Conservation (phyloP, 140 eudicot genomes). For the Stevia rebaudiana region DNA sequence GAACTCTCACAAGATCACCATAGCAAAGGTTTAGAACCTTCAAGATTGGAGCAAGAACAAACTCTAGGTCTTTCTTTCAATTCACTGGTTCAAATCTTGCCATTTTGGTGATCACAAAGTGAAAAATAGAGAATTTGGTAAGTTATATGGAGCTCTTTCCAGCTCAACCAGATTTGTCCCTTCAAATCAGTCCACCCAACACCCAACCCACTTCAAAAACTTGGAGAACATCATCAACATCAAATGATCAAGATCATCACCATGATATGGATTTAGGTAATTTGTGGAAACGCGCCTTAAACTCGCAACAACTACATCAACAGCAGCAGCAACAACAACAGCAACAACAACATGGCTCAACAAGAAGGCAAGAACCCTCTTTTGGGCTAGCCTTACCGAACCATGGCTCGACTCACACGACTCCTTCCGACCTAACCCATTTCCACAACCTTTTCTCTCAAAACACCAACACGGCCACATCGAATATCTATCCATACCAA, state of each 20-base stretch:
- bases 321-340: constrained; percentile 14
- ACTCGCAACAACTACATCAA: constrained; percentile 35
- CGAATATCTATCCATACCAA: constrained; percentile 22
- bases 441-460: constrained; percentile 26
- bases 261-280: constrained; percentile 56
- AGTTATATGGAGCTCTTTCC: constrained; percentile 85
- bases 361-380: constrained; percentile 30
- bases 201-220: constrained; percentile 53
- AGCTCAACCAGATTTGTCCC: constrained; percentile 91
- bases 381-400: constrained; percentile 48
- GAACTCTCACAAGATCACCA: constrained; percentile 18
- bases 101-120: constrained; percentile 11
- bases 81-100: constrained; percentile 1
- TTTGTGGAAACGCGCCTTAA: constrained; percentile 64
- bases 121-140: constrained; percentile 9
- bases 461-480: constrained; percentile 28
- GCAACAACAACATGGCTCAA: constrained; percentile 21
- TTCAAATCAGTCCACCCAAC: constrained; percentile 92
- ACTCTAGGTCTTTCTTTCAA: background rate
- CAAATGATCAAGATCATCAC: constrained; percentile 27
- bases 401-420: constrained; percentile 25
- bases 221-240: constrained; percentile 42
- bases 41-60: constrained; percentile 25
- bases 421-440: constrained; percentile 10
- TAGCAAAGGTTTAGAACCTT: constrained; percentile 3